Percentiles rank a stretch among this genome's conserved stretches.
Conservation (phyloP, 495 filamentous ascomycete species). For the Cercophora scortea region DNA sequence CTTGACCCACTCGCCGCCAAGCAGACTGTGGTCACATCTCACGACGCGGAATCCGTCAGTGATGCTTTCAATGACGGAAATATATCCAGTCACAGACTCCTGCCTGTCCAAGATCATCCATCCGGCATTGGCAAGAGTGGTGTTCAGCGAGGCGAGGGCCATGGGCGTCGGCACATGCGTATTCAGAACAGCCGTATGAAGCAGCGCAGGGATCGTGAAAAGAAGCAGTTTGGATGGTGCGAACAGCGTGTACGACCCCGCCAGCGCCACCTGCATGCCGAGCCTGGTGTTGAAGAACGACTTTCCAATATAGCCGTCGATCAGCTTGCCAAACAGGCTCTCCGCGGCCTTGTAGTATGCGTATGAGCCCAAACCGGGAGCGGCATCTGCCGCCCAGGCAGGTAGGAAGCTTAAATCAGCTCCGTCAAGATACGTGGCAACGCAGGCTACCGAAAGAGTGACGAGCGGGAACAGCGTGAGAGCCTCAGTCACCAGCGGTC, state of each 20-base stretch:
- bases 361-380: conserved; percentile 55
- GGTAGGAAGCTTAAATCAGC: conserved; percentile 49
- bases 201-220: conserved; percentile 56
- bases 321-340: conserved; percentile 35
- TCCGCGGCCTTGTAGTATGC: conserved; percentile 55
- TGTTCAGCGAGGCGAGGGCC: conserved; percentile 53
- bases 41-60: conserved; percentile 68
- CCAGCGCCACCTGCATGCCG: conserved; percentile 61
- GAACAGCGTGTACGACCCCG: conserved; percentile 52
- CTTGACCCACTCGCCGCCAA: conserved; percentile 87
- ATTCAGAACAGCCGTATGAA: conserved; percentile 65
- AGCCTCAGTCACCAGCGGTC: conserved; percentile 67
- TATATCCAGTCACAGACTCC: conserved; percentile 83
- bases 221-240: conserved; percentile 61
- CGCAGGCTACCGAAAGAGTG: conserved; percentile 56
- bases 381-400: conserved; percentile 46
- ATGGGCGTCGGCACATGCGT: conserved; percentile 53
- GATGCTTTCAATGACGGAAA: conserved; percentile 75
- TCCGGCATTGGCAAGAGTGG: conserved; percentile 43
- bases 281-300: conserved; percentile 58
- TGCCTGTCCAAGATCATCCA: conserved; percentile 66
- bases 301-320: conserved; percentile 52
- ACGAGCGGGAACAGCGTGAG: conserved; percentile 67
- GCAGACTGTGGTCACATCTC: conserved; percentile 87
- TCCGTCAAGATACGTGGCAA: conserved; percentile 54